A percentile compares a stretch with the other conserved stretches of the same genome.
These are phyloP conservation scores for Colletotrichum endophyticum DNA, from an alignment of 2,329 filamentous ascomycete genomes.

Conservation along the genomic window DNA sequence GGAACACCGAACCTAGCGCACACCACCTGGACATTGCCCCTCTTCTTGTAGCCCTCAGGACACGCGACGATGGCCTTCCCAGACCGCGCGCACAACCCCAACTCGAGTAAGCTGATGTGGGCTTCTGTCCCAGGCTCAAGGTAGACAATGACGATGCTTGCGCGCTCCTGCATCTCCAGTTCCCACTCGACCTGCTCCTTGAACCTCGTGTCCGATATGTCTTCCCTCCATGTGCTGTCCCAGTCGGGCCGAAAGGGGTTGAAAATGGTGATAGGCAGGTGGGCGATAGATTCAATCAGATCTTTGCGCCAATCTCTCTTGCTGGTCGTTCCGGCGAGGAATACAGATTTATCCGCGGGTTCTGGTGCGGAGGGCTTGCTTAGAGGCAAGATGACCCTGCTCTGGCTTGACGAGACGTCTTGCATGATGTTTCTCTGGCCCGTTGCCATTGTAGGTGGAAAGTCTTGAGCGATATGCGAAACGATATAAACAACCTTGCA, in stretches of 20 bases:
- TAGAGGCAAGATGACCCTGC: slow-evolving; percentile 17
- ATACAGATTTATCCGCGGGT: slow-evolving; percentile 43
- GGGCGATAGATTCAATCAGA: slow-evolving; percentile 44
- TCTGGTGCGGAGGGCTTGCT: neutral
- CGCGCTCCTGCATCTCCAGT: slow-evolving; percentile 57
- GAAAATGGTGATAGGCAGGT: slow-evolving; percentile 56
- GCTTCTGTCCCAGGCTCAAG: slow-evolving; percentile 58
- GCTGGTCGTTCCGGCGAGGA: slow-evolving; percentile 64
- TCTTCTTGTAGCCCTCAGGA: slow-evolving; percentile 56
- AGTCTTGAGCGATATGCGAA: neutral
- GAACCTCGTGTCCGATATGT: slow-evolving; percentile 51
- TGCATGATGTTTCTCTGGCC: neutral
- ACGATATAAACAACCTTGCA: neutral
- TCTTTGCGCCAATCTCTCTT: slow-evolving; percentile 53
- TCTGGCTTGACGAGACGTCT: slow-evolving; percentile 18
- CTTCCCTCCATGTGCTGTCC: slow-evolving; percentile 58
- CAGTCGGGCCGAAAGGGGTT: slow-evolving; percentile 63
- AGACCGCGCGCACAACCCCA: slow-evolving; percentile 55
- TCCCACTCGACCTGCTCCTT: slow-evolving; percentile 66
- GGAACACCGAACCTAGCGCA: slow-evolving; percentile 53
- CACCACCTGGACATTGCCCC: slow-evolving; percentile 65
- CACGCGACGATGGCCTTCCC: slow-evolving; percentile 59
- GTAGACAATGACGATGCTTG: slow-evolving; percentile 61
- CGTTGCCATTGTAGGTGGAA: neutral
- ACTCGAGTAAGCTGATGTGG: slow-evolving; percentile 64